Conservation (phyloP, 331 rosid genomes). For the Malus hybrid region DNA sequence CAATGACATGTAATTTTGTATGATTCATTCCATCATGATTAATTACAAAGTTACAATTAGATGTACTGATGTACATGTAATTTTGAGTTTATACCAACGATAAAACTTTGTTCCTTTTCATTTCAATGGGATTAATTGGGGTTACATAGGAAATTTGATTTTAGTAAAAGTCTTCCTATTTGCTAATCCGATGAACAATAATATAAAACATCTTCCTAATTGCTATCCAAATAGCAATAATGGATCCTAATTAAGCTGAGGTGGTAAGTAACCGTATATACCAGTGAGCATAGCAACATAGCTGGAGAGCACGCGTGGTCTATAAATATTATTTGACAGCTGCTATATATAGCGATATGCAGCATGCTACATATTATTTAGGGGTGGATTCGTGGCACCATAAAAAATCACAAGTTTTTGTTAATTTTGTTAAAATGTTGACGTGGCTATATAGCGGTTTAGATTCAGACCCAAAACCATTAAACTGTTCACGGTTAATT, state of each 20-base stretch:
- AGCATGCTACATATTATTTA: too few species aligned
- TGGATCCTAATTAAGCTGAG: background rate
- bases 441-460: too few species aligned
- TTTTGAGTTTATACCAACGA: background rate
- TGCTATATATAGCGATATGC: background rate
- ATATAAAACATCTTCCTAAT: background rate
- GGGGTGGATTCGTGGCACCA: too few species aligned
- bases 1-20: background rate
- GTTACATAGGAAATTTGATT: background rate
- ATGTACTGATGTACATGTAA: background rate
- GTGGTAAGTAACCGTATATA: background rate
- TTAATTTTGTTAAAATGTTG: too few species aligned
- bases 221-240: background rate
- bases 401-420: too few species aligned
- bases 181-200: background rate
- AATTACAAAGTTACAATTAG: too few species aligned
- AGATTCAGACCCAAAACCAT: too few species aligned
- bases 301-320: conserved; percentile 1
- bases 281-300: background rate
- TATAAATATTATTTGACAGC: background rate
- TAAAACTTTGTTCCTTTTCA: background rate
- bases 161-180: background rate
- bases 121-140: background rate
- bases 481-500: too few species aligned
- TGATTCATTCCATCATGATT: background rate